Evolutionary conservation across 208 protist species (phyloP).

Genomic region (Leishmania arabica): DNA sequence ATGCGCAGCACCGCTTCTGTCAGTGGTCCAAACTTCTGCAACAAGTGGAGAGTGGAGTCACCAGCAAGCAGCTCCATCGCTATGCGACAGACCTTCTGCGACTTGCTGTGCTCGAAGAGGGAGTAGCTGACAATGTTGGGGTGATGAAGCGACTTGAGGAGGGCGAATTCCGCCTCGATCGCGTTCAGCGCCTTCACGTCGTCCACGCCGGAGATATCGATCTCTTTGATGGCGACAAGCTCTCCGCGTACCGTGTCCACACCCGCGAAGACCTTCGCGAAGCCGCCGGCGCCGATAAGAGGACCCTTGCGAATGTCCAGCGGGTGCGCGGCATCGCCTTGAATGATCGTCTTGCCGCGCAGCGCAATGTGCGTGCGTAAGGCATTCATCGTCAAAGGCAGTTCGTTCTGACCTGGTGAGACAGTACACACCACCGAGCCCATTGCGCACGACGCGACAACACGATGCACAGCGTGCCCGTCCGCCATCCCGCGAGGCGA

Average conservation of each 20-base stretch:
- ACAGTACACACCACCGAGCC: slow-evolving; percentile 24
- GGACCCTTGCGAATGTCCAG: slow-evolving; percentile 74
- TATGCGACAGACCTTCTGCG: slow-evolving; percentile 88
- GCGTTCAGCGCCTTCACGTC: slow-evolving; percentile 68
- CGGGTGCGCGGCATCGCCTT: slow-evolving; percentile 53
- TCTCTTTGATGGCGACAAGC: slow-evolving; percentile 91
- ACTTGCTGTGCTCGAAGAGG: slow-evolving; percentile 87
- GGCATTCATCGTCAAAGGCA: slow-evolving; percentile 53
- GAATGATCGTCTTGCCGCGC: slow-evolving; percentile 70
- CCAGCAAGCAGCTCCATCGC: slow-evolving; percentile 90
- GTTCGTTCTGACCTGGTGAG: slow-evolving; percentile 43
- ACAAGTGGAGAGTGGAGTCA: slow-evolving; percentile 75
- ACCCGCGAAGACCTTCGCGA: slow-evolving; percentile 84
- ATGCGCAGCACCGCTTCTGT: slow-evolving; percentile 80
- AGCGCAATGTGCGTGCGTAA: slow-evolving; percentile 61
- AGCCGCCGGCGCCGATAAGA: slow-evolving; percentile 83
- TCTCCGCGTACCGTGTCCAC: slow-evolving; percentile 82
- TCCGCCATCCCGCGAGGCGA: slow-evolving; percentile 5
- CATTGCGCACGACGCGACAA: slow-evolving; percentile 31
- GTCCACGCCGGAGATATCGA: slow-evolving; percentile 76
- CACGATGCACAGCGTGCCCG: slow-evolving; percentile 25
- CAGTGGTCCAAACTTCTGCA: slow-evolving; percentile 84
- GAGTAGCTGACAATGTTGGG: slow-evolving; percentile 90
- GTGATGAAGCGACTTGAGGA: slow-evolving; percentile 83
- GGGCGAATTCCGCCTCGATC: slow-evolving; percentile 86